phyloP scores from a whole-genome alignment of 1,139 yeast genomes.

The Kurtzmaniella natalensis region DNA sequence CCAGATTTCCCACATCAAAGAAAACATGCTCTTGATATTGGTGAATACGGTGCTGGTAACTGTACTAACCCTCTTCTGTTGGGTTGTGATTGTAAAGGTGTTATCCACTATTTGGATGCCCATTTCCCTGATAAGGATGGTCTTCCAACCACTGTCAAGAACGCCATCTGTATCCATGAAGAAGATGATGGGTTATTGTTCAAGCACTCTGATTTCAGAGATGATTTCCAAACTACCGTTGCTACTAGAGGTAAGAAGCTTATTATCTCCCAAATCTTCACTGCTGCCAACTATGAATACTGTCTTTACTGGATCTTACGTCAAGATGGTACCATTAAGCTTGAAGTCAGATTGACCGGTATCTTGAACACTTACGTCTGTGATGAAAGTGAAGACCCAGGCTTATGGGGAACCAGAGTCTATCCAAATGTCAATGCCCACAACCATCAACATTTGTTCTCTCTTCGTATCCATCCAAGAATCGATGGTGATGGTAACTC shows the following conservation, averaged over 20 bases:
- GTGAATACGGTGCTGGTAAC: slow-evolving; percentile 85
- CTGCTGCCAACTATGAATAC: slow-evolving; percentile 84
- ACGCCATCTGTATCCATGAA: slow-evolving; percentile 82
- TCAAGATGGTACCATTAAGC: slow-evolving; percentile 78
- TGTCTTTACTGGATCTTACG: slow-evolving; percentile 78
- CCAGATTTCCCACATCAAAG: slow-evolving; percentile 81
- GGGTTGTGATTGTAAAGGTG: slow-evolving; percentile 85
- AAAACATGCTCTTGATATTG: slow-evolving; percentile 82
- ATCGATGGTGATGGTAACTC: slow-evolving; percentile 77
- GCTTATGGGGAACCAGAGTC: slow-evolving; percentile 77
- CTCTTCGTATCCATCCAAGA: slow-evolving; percentile 77
- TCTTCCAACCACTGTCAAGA: slow-evolving; percentile 64
- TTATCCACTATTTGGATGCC: slow-evolving; percentile 75
- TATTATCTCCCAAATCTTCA: slow-evolving; percentile 72
- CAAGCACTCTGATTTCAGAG: slow-evolving; percentile 84
- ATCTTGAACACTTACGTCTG: slow-evolving; percentile 67
- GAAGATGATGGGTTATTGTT: slow-evolving; percentile 69
- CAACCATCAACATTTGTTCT: slow-evolving; percentile 80
- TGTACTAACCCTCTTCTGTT: slow-evolving; percentile 74
- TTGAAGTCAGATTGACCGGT: slow-evolving; percentile 77
- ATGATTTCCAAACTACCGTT: slow-evolving; percentile 68
- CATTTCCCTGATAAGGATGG: slow-evolving; percentile 65
- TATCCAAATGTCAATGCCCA: slow-evolving; percentile 81
- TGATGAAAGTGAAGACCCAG: slow-evolving; percentile 59
- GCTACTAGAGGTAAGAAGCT: slow-evolving; percentile 73